Percentiles rank a stretch among this genome's conserved stretches.
Conservation (phyloP, 202 grass and related monocot species). For the Setaria italica region DNA sequence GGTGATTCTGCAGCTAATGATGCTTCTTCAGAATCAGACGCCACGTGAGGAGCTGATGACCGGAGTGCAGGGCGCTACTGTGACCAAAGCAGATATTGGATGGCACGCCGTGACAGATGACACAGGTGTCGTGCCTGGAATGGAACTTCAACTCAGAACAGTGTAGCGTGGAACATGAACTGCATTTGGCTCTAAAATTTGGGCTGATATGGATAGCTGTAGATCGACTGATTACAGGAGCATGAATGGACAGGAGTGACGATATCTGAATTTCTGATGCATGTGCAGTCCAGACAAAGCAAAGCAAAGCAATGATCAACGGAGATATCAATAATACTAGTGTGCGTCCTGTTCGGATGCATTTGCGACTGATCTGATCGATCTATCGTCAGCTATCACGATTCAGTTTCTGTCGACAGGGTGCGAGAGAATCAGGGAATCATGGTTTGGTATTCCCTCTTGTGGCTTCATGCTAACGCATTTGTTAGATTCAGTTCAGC, state of each 20-base stretch:
- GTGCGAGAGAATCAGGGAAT: constrained; percentile 13
- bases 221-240: not conserved
- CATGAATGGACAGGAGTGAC: constrained; percentile 9
- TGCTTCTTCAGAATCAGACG: constrained; percentile 27
- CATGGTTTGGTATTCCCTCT: constrained; percentile 10
- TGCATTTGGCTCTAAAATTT: not conserved
- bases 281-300: constrained; percentile 19
- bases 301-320: constrained; percentile 27
- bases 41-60: not conserved
- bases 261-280: constrained; percentile 1
- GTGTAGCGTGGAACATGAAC: not conserved
- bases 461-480: constrained; percentile 27
- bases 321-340: not conserved
- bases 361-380: constrained; percentile 28
- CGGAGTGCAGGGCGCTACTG: not conserved
- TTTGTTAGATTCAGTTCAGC: not conserved
- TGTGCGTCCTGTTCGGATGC: not conserved
- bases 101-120: constrained; percentile 5
- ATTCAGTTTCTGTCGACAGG: constrained; percentile 13
- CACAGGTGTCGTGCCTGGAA: not conserved
- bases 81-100: constrained; percentile 19
- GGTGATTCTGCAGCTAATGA: constrained; percentile 20
- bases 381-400: constrained; percentile 29
- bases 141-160: not conserved
- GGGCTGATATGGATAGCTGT: not conserved